Evolutionary conservation across 2,329 filamentous ascomycete genomes (phyloP).

Genomic region (Parastagonospora nodorum): DNA sequence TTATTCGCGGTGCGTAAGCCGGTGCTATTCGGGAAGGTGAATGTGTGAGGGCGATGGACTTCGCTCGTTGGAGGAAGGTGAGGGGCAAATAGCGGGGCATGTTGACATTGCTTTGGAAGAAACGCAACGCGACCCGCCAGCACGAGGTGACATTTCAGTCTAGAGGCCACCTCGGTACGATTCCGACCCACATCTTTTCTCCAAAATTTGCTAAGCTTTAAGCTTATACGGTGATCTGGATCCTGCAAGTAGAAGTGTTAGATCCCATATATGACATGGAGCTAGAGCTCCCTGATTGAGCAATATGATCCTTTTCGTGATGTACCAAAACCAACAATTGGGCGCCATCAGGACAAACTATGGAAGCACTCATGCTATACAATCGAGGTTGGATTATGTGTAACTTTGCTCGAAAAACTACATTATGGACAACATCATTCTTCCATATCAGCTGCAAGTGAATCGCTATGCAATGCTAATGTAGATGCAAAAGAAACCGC

Average conservation of each 20-base stretch:
- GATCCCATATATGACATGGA: too few species aligned
- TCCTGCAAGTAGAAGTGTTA: too few species aligned
- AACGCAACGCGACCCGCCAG: slow-evolving; percentile 8
- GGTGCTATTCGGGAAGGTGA: slow-evolving; percentile 39
- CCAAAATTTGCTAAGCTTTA: background rate
- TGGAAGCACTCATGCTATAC: too few species aligned
- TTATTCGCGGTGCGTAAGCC: slow-evolving; percentile 36
- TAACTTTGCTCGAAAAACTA: too few species aligned
- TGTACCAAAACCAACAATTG: too few species aligned
- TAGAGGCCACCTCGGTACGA: slow-evolving; percentile 9
- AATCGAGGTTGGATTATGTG: too few species aligned
- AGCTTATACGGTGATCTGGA: background rate
- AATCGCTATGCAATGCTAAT: slow-evolving; percentile 24
- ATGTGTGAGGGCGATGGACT: slow-evolving; percentile 18
- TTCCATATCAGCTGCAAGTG: background rate
- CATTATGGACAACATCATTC: background rate
- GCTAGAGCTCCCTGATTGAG: too few species aligned
- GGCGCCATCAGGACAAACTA: too few species aligned
- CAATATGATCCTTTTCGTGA: too few species aligned
- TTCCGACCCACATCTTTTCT: background rate
- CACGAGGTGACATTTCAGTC: background rate
- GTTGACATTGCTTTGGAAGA: slow-evolving; percentile 2
- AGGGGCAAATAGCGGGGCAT: slow-evolving; percentile 28
- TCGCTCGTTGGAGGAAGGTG: slow-evolving; percentile 21
- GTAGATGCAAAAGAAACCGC: slow-evolving; percentile 14